Evolutionary conservation across 495 filamentous ascomycete genomes (phyloP).

Genomic region (Chaetomium tenue): DNA sequence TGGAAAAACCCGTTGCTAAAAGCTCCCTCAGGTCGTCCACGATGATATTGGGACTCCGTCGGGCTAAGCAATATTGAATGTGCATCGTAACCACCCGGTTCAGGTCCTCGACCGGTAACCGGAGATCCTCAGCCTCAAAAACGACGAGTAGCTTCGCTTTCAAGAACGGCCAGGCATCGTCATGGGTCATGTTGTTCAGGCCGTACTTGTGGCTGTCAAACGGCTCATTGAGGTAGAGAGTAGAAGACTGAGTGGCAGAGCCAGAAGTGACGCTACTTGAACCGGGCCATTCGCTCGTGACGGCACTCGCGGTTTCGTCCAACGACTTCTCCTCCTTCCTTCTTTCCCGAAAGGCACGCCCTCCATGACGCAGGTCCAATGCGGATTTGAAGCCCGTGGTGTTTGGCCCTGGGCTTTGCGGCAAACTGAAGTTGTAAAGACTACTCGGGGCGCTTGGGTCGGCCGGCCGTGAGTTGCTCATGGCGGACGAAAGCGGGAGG

Average conservation of each 20-base stretch:
- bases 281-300: constrained; percentile 52
- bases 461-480: constrained; percentile 81
- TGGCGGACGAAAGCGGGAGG: constrained; percentile 79
- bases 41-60: constrained; percentile 62
- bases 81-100: constrained; percentile 81
- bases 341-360: constrained; percentile 80
- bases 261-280: constrained; percentile 50
- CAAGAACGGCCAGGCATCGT: constrained; percentile 95
- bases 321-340: constrained; percentile 73
- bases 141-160: constrained; percentile 85
- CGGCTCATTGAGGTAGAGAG: constrained; percentile 47
- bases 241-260: constrained; percentile 31
- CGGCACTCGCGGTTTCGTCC: constrained; percentile 39
- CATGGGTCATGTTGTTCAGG: constrained; percentile 75
- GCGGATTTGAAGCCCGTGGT: constrained; percentile 74
- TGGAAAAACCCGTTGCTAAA: constrained; percentile 75
- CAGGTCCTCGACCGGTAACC: constrained; percentile 88
- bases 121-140: constrained; percentile 89
- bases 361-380: constrained; percentile 81
- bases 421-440: constrained; percentile 67
- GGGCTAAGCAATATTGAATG: constrained; percentile 72
- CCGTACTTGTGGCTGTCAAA: constrained; percentile 59
- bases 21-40: constrained; percentile 79
- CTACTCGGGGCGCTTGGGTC: constrained; percentile 83
- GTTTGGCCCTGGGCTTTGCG: constrained; percentile 71